phyloP scores from a whole-genome alignment of 768 basidiomycete species.

The Russula sp. region DNA sequence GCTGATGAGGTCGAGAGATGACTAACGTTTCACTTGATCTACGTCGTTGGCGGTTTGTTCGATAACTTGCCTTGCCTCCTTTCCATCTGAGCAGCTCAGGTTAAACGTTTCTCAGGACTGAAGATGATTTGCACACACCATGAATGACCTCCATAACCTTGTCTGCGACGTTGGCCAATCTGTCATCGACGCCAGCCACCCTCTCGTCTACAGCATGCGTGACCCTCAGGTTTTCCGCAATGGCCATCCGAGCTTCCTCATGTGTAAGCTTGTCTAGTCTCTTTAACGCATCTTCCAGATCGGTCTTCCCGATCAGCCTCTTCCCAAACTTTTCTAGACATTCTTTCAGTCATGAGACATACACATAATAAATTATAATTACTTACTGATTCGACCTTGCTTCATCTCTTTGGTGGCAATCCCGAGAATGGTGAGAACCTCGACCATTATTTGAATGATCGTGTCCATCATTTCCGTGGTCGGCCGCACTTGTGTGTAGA shows the following conservation, averaged over 20 bases:
- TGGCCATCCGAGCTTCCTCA: background rate
- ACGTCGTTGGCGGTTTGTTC: background rate
- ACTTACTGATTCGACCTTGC: background rate
- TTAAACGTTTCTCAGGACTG: background rate
- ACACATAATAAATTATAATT: background rate
- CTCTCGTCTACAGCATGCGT: background rate
- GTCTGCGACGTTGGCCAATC: background rate
- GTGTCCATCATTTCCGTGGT: background rate
- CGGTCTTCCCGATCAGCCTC: background rate
- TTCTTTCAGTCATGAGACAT: background rate
- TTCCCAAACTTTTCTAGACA: background rate
- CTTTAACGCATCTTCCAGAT: background rate
- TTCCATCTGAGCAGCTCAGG: background rate
- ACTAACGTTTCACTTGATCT: constrained; percentile 1
- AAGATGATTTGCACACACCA: background rate
- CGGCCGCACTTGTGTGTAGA: background rate
- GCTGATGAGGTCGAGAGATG: background rate
- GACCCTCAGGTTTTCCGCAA: background rate
- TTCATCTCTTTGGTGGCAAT: background rate
- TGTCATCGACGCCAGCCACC: background rate
- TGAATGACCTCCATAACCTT: background rate
- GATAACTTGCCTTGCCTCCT: background rate
- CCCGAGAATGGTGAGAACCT: background rate
- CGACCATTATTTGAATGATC: background rate
- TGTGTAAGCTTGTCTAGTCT: background rate